These are phyloP conservation scores for Zygoascus sp. DNA, from an alignment of 1,139 yeast genomes.

Conservation along the genomic window DNA sequence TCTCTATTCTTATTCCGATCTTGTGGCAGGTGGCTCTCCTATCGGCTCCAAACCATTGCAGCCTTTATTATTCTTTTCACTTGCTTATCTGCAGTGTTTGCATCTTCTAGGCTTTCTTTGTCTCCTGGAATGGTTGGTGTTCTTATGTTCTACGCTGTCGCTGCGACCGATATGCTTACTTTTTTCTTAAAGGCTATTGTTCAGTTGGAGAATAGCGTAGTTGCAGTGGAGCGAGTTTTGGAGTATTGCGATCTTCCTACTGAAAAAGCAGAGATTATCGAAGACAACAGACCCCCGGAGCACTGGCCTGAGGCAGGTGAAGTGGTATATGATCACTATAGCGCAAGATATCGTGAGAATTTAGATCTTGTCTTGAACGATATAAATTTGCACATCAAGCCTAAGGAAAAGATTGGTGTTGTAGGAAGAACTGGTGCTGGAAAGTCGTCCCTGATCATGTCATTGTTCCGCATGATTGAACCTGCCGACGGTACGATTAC, in stretches of 20 bases:
- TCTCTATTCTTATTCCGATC: constrained; percentile 45
- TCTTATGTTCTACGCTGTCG: constrained; percentile 65
- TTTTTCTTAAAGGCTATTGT: constrained; percentile 64
- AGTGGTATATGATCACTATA: constrained; percentile 53
- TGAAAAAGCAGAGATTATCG: constrained; percentile 49
- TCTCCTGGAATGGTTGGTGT: constrained; percentile 71
- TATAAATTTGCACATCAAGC: constrained; percentile 47
- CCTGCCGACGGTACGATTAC: constrained; percentile 51
- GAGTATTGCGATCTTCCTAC: constrained; percentile 63
- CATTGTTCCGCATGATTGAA: constrained; percentile 70
- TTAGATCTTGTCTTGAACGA: constrained; percentile 51
- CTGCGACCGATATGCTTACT: constrained; percentile 56
- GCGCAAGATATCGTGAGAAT: constrained; percentile 60
- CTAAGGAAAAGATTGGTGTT: constrained; percentile 69
- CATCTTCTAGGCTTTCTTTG: constrained; percentile 49
- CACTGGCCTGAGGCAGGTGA: constrained; percentile 62
- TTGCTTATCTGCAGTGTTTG: constrained; percentile 44
- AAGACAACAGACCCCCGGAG: constrained; percentile 39
- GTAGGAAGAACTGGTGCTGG: constrained; percentile 91
- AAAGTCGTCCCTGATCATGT: constrained; percentile 65
- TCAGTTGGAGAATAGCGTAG: constrained; percentile 69
- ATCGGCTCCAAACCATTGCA: constrained; percentile 66
- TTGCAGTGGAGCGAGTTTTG: constrained; percentile 69
- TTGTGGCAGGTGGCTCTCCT: constrained; percentile 63
- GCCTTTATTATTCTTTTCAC: constrained; percentile 58